These are phyloP conservation scores for Quercus variabilis DNA, from an alignment of 306 rosid species.

Conservation along the genomic window DNA sequence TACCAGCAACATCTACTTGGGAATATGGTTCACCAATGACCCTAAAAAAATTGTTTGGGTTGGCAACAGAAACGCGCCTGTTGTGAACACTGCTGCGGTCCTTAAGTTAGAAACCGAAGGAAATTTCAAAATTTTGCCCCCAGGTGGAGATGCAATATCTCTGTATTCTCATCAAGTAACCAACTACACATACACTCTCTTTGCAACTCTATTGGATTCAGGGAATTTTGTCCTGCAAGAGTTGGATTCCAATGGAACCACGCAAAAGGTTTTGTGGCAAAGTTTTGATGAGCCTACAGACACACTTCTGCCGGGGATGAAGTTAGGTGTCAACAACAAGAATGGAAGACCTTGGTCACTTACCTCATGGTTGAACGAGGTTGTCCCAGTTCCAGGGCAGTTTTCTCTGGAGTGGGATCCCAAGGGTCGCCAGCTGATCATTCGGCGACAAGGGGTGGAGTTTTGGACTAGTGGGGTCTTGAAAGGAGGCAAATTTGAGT, in stretches of 20 bases:
- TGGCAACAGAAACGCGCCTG: background rate
- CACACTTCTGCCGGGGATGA: slow-evolving; percentile 6
- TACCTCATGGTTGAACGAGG: background rate
- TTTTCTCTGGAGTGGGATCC: slow-evolving; percentile 6
- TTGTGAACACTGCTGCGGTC: background rate
- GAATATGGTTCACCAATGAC: too few species aligned
- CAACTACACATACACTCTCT: background rate
- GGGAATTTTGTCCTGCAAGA: background rate
- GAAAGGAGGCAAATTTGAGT: too few species aligned
- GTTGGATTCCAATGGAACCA: background rate
- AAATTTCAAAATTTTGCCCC: background rate
- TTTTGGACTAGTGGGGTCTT: background rate
- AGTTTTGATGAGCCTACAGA: slow-evolving; percentile 11
- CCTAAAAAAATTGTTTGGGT: background rate
- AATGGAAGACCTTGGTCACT: background rate
- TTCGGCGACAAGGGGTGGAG: background rate
- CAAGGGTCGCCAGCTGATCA: background rate
- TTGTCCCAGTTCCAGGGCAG: background rate
- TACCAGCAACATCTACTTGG: too few species aligned
- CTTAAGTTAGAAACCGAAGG: background rate
- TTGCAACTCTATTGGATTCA: background rate
- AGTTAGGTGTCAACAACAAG: background rate
- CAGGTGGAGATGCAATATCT: background rate
- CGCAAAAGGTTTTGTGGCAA: background rate
- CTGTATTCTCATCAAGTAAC: background rate